phyloP scores from a whole-genome alignment of 495 filamentous ascomycete genomes.

The Penicilliopsis zonata region DNA sequence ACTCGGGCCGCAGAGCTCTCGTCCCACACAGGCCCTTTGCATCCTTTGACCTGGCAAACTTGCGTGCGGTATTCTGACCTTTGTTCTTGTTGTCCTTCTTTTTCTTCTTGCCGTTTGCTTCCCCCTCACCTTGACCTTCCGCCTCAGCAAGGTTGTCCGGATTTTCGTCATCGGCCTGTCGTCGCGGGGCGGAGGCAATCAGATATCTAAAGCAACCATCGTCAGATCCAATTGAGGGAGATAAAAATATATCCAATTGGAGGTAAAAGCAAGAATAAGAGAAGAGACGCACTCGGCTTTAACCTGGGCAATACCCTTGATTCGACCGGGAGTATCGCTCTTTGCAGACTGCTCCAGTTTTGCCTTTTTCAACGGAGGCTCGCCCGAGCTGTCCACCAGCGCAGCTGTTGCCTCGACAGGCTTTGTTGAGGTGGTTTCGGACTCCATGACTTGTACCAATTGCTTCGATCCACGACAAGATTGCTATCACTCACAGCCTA shows the following conservation, averaged over 20 bases:
- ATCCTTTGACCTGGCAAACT: slow-evolving; percentile 75
- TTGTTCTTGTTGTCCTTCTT: slow-evolving; percentile 56
- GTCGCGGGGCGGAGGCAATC: slow-evolving; percentile 7
- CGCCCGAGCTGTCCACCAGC: slow-evolving; percentile 11
- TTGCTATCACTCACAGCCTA: no score
- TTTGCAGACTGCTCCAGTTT: slow-evolving; percentile 34
- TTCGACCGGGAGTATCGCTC: slow-evolving; percentile 24
- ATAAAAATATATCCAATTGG: slow-evolving; percentile 1
- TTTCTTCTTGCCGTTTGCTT: slow-evolving; percentile 30
- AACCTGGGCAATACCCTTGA: slow-evolving; percentile 66
- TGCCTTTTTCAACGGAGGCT: slow-evolving; percentile 46
- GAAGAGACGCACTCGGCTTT: slow-evolving; percentile 60
- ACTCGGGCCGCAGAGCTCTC: slow-evolving; percentile 53
- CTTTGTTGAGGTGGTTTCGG: no score
- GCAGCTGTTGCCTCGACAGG: no score
- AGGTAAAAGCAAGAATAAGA: background rate
- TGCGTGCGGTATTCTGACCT: slow-evolving; percentile 78
- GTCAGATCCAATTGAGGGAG: background rate
- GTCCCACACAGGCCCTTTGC: slow-evolving; percentile 65
- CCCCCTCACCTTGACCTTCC: slow-evolving; percentile 30
- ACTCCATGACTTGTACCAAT: no score
- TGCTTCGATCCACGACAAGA: no score
- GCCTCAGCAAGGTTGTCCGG: slow-evolving; percentile 62
- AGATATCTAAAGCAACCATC: no score
- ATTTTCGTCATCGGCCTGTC: slow-evolving; percentile 9